Evolutionary conservation across 2,329 filamentous ascomycete genomes (phyloP).

Genomic region (Alternaria solani): DNA sequence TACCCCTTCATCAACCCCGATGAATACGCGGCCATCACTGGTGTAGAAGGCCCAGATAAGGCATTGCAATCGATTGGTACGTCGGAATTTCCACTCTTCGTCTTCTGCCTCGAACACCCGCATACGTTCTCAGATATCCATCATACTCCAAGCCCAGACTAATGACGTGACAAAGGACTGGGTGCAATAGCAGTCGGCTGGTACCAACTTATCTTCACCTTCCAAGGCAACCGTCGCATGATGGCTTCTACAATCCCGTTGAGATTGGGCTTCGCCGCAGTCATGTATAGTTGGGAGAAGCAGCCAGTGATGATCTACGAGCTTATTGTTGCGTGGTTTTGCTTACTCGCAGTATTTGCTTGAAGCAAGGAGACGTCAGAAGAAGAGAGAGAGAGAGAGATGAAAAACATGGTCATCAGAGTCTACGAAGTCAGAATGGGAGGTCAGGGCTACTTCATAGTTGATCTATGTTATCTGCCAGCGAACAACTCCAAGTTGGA

Average conservation of each 20-base stretch:
- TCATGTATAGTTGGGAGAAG: slow-evolving; percentile 7
- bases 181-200: slow-evolving; percentile 21
- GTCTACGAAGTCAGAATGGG: not conserved
- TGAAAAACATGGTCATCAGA: not conserved
- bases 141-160: not conserved
- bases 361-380: not conserved
- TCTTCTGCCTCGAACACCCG: not conserved
- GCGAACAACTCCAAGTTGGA: not conserved
- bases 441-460: not conserved
- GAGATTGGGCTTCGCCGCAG: slow-evolving; percentile 9
- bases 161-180: slow-evolving; percentile 12
- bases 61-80: slow-evolving; percentile 11
- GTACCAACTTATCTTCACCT: slow-evolving; percentile 23
- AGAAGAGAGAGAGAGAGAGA: not conserved
- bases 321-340: slow-evolving; percentile 11
- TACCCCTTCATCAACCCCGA: slow-evolving; percentile 13
- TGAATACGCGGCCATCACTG: slow-evolving; percentile 4
- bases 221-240: slow-evolving; percentile 15
- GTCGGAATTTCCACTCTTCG: not conserved
- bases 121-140: not conserved
- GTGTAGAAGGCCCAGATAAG: slow-evolving; percentile 1
- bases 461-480: not conserved
- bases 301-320: slow-evolving; percentile 10
- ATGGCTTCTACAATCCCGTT: slow-evolving; percentile 18
- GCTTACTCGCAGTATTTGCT: slow-evolving; percentile 7